Evolutionary conservation across 345 rosid genomes (phyloP).

Genomic region (Melastoma malabathricum): DNA sequence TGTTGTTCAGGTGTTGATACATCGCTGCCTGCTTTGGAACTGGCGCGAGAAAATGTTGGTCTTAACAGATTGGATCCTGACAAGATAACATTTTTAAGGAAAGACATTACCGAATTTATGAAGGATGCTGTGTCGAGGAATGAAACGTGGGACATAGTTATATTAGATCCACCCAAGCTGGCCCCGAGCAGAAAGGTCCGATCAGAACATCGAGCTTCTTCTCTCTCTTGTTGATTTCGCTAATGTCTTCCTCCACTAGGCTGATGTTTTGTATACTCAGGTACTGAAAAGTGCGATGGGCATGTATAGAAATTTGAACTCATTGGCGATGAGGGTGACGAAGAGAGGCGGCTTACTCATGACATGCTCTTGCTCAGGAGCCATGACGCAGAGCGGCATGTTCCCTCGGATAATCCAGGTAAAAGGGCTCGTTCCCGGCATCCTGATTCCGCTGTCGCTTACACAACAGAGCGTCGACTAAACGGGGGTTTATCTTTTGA

Average conservation of each 20-base stretch:
- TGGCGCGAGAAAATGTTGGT: constrained; percentile 63
- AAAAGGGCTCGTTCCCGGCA: too few relatives aligned
- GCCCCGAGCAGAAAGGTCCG: constrained; percentile 71
- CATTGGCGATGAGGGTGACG: constrained; percentile 66
- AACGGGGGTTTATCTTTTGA: too few relatives aligned
- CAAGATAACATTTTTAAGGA: constrained; percentile 46
- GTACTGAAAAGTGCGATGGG: constrained; percentile 58
- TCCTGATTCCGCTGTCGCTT: too few relatives aligned
- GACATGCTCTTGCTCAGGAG: constrained; percentile 96
- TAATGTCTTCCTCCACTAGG: too few relatives aligned
- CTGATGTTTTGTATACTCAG: constrained; percentile 16
- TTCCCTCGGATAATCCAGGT: too few relatives aligned
- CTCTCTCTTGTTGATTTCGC: too few relatives aligned
- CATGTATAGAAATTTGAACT: constrained; percentile 75
- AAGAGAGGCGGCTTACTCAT: constrained; percentile 75
- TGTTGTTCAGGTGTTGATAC: constrained; percentile 59
- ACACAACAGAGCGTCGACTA: too few relatives aligned
- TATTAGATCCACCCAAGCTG: constrained; percentile 88
- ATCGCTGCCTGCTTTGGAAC: constrained; percentile 77
- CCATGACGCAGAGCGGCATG: constrained; percentile 37
- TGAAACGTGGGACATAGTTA: constrained; percentile 78
- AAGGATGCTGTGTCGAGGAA: constrained; percentile 60
- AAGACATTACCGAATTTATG: constrained; percentile 75
- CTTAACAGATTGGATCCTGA: constrained; percentile 63
- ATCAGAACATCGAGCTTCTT: too few relatives aligned